Base-by-base conservation (phyloP, 1,139 yeast genomes). In the Spencermartinsiella ligniputridi region DNA sequence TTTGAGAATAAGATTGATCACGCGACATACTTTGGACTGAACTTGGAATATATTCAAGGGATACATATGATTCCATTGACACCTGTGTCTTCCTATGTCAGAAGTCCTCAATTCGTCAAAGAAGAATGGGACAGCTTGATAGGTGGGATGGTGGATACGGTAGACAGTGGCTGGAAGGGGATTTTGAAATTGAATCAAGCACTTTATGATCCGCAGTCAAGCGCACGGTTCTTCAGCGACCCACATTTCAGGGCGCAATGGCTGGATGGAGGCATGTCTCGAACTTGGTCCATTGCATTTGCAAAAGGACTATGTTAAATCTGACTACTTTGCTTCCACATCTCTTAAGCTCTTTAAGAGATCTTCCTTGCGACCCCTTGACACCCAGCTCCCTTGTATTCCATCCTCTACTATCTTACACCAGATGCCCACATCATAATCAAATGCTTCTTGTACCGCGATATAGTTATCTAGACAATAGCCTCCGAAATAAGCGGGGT, bases 11-110 rank as follows among this genome's bases (percentile, higher is more conserved):
- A 90, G 67, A 69, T 86, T 49, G 95, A 86, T 55, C 94, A 86
- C 66, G 87, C 96, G 2, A 90, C 96, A 1, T 87, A 82, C 63
- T 87, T 87, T 58, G 95, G 95, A 2, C 68, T 70, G 54, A 71
- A 77, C 40, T 63, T 71, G 39, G 89, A 89, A 62, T 90, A 82
- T 61, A 87, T 89, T 42, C 96, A 89, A 55, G 96, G 96, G 58
- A 88, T 90, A 49, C 97, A 90, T 63, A 90, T 90, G 81, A 72
- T 90, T 46, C 95, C 97, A 17, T 71, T 84, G 34, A 86, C 95
- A 0, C 88, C 96, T 0, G 78, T 83, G 11, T 81, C 95, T n/a
- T 78, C 92, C 0, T 81, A 75, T 52, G 72, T 88, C 27, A 75
- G 97, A 61, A 71, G 72, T 8, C 75, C 86, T 3, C 64, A 70